Conservation (phyloP, 192 early-diverging fungal genomes). For the Coemansia guatemalensis region DNA sequence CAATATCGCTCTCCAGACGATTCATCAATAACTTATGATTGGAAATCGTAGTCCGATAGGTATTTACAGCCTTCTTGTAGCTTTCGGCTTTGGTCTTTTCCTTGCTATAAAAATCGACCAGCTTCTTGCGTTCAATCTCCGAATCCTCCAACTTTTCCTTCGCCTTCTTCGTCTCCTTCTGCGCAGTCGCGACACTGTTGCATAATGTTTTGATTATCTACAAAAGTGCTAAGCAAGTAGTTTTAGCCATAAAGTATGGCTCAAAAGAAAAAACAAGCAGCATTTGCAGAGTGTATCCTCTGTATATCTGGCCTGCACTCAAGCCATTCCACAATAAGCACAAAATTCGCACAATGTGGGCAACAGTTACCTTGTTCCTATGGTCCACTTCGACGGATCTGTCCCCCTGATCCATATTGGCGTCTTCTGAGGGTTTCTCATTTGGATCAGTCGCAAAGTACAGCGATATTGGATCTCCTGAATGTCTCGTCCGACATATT, state of each 20-base stretch:
- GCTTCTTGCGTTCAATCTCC: background rate
- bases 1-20: slow-evolving; percentile 24
- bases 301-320: background rate
- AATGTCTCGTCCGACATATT: slow-evolving; percentile 30
- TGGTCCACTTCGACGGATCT: slow-evolving; percentile 9
- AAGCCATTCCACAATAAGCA: background rate
- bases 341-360: background rate
- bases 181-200: slow-evolving; percentile 25
- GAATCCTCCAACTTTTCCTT: background rate
- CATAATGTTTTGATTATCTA: slow-evolving; percentile 44
- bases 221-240: background rate
- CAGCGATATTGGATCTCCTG: slow-evolving; percentile 26
- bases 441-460: slow-evolving; percentile 21
- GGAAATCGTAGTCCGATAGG: background rate
- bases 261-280: slow-evolving; percentile 4
- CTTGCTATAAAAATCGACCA: background rate
- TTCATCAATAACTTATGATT: slow-evolving; percentile 8
- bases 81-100: background rate
- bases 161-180: slow-evolving; percentile 21
- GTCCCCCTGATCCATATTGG: background rate
- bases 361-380: slow-evolving; percentile 5
- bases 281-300: background rate
- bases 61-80: slow-evolving; percentile 16
- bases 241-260: background rate
- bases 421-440: background rate